Evolutionary conservation across 208 protist species (phyloP).

Genomic region (Sergeia podlipaevii): DNA sequence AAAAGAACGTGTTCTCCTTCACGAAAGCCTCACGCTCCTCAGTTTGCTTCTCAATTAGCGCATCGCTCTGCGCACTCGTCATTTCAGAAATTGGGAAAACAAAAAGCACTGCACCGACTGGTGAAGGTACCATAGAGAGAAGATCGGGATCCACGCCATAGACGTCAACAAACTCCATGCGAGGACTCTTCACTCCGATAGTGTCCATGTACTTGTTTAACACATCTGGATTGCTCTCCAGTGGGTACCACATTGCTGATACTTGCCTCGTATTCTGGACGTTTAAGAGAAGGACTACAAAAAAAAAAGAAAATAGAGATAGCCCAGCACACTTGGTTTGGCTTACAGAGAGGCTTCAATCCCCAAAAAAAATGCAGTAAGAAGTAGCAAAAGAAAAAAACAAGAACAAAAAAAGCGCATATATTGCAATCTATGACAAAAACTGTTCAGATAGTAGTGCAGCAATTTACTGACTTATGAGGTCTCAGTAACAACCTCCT

Average conservation of each 20-base stretch:
- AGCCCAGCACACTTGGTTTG: not conserved
- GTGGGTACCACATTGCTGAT: slow-evolving; percentile 71
- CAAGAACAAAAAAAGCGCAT: slow-evolving; percentile 4
- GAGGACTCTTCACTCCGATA: slow-evolving; percentile 47
- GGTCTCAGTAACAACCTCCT: too few species aligned
- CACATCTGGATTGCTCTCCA: slow-evolving; percentile 94
- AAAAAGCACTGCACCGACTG: slow-evolving; percentile 87
- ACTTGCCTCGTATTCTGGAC: not conserved
- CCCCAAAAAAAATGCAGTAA: slow-evolving; percentile 2
- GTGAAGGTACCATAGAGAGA: slow-evolving; percentile 87
- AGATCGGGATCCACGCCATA: slow-evolving; percentile 89
- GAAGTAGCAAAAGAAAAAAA: slow-evolving; percentile 6
- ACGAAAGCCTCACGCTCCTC: slow-evolving; percentile 38
- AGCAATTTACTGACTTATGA: too few species aligned
- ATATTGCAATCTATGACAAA: too few species aligned
- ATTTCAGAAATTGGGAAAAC: slow-evolving; percentile 85
- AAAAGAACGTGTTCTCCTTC: slow-evolving; percentile 67
- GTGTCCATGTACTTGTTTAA: slow-evolving; percentile 76
- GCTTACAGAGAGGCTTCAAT: too few species aligned
- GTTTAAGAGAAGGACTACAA: not conserved
- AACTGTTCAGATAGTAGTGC: too few species aligned
- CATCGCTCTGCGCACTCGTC: slow-evolving; percentile 22
- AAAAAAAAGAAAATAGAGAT: not conserved
- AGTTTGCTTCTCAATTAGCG: slow-evolving; percentile 17
- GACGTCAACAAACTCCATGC: slow-evolving; percentile 88